phyloP scores from a whole-genome alignment of 805 yeast species.

The Jamesozyma rosinii region DNA sequence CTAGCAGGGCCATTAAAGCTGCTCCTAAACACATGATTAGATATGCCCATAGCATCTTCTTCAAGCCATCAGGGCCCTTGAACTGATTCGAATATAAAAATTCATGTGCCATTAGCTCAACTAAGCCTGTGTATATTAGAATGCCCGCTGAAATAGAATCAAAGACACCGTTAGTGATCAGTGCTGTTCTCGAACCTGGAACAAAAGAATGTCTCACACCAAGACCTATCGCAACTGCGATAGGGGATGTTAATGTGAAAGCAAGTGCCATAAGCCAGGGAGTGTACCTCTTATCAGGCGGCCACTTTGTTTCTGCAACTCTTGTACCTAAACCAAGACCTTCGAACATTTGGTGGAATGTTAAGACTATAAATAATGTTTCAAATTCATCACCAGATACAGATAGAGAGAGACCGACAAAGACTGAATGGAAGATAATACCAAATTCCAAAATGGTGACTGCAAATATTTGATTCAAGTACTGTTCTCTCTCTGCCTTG shows the following conservation, averaged over 20 bases:
- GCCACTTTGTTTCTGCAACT: slow-evolving; percentile 51
- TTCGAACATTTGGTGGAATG: slow-evolving; percentile 75
- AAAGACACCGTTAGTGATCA: slow-evolving; percentile 61
- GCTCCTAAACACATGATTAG: slow-evolving; percentile 52
- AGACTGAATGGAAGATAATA: slow-evolving; percentile 72
- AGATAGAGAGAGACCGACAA: slow-evolving; percentile 69
- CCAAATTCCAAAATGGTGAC: slow-evolving; percentile 68
- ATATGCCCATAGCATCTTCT: slow-evolving; percentile 36
- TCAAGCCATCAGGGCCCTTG: slow-evolving; percentile 48
- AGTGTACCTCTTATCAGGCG: slow-evolving; percentile 35
- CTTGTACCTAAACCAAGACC: slow-evolving; percentile 81
- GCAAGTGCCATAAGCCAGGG: slow-evolving; percentile 51
- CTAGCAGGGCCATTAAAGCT: slow-evolving; percentile 70
- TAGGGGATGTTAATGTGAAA: slow-evolving; percentile 55
- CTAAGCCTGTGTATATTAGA: slow-evolving; percentile 64
- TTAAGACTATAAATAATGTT: slow-evolving; percentile 57
- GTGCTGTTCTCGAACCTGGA: slow-evolving; percentile 48
- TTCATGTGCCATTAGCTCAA: slow-evolving; percentile 74
- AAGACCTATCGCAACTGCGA: slow-evolving; percentile 69
- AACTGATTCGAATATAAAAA: slow-evolving; percentile 50
- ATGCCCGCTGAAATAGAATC: slow-evolving; percentile 76
- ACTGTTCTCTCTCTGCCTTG: slow-evolving; percentile 33
- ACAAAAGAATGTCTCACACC: slow-evolving; percentile 59
- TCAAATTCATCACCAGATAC: slow-evolving; percentile 70
- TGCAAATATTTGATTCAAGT: slow-evolving; percentile 46